Conservation (phyloP, 2,329 filamentous ascomycete species). For the Beauveria varroae region DNA sequence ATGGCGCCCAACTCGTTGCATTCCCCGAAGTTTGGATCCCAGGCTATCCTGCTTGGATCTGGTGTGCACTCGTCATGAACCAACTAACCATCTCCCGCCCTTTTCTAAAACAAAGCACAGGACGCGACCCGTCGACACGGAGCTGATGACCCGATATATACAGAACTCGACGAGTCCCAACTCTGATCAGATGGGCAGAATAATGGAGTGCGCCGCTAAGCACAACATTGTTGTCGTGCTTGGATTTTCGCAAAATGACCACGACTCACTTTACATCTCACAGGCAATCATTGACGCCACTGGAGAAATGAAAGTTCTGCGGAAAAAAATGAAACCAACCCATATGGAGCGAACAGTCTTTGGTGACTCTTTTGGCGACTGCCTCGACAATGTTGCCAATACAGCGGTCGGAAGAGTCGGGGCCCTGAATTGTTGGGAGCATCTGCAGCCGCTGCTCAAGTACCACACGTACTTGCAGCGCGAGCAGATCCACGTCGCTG, state of each 20-base stretch:
- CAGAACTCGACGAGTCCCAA: slow-evolving; percentile 43
- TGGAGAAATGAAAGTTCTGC: slow-evolving; percentile 43
- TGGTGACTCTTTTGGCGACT: slow-evolving; percentile 46
- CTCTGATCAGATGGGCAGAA: slow-evolving; percentile 46
- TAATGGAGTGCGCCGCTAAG: slow-evolving; percentile 38
- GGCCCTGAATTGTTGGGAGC: slow-evolving; percentile 48
- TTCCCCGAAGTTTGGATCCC: slow-evolving; percentile 44
- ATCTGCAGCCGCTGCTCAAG: slow-evolving; percentile 44
- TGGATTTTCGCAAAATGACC: slow-evolving; percentile 46
- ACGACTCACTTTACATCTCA: slow-evolving; percentile 44
- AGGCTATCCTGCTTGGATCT: background rate
- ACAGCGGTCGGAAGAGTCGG: slow-evolving; percentile 43
- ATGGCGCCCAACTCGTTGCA: slow-evolving; percentile 45
- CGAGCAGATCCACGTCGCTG: slow-evolving; percentile 47
- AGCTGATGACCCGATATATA: background rate
- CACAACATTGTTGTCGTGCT: slow-evolving; percentile 46
- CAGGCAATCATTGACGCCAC: slow-evolving; percentile 44
- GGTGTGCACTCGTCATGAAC: no score
- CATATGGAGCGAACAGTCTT: slow-evolving; percentile 49
- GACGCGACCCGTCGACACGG: no score
- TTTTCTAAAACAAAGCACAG: background rate
- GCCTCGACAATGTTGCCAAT: slow-evolving; percentile 39
- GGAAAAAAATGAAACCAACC: slow-evolving; percentile 51
- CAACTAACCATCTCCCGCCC: no score
- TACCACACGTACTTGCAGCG: slow-evolving; percentile 37